Percentiles rank a stretch among this genome's conserved stretches.
Evolutionary conservation across 2,329 filamentous ascomycete genomes (phyloP).

Genomic region (Pyrenochaeta sp.): DNA sequence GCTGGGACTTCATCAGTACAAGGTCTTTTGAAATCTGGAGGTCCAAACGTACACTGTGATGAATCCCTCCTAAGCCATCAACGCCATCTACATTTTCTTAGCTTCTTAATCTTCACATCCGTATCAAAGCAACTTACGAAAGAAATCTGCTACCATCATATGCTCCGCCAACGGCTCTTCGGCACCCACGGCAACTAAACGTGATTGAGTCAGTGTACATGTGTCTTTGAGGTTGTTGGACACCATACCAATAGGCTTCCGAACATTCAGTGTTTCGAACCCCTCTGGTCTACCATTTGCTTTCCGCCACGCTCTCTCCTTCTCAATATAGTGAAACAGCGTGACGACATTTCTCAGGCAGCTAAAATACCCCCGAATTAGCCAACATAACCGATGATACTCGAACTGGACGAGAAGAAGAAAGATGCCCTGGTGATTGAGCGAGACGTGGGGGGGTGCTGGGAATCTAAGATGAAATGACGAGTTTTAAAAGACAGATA

Average conservation of each 20-base stretch:
- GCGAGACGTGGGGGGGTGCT: background rate
- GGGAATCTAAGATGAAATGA: background rate
- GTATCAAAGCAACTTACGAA: conserved; percentile 68
- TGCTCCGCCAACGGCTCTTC: conserved; percentile 86
- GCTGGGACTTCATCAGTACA: conserved; percentile 40
- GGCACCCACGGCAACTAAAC: conserved; percentile 78
- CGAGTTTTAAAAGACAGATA: background rate
- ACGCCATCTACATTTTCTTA: conserved; percentile 51
- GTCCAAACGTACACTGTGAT: conserved; percentile 50
- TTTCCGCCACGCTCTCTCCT: conserved; percentile 85
- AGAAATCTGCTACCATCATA: conserved; percentile 74
- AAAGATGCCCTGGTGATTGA: background rate
- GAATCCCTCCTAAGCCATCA: conserved; percentile 60
- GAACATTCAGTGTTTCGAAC: conserved; percentile 75
- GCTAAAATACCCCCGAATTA: conserved; percentile 53
- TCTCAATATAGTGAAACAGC: conserved; percentile 90
- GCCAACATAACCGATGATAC: background rate
- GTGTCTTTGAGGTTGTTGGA: background rate
- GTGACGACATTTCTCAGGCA: conserved; percentile 89
- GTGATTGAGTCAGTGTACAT: background rate
- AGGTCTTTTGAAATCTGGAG: background rate
- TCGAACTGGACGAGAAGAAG: background rate
- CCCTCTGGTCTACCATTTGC: conserved; percentile 71
- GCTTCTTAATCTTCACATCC: background rate
- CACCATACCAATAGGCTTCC: conserved; percentile 71